These are phyloP conservation scores for Leccinum ponderosum DNA, from an alignment of 1,284 basidiomycete genomes.

Conservation along the genomic window DNA sequence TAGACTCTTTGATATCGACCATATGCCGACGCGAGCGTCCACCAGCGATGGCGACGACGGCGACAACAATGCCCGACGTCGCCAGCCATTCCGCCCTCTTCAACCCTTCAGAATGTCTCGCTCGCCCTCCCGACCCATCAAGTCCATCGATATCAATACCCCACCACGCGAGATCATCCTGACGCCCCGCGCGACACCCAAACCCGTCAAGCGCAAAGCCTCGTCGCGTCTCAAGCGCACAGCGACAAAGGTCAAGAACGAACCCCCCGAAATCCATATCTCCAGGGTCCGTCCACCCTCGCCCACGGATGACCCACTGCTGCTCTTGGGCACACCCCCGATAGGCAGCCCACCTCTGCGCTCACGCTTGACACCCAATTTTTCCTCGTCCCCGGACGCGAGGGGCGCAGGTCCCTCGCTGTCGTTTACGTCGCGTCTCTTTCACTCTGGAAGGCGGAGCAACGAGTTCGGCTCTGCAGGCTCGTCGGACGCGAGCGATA, in stretches of 20 bases:
- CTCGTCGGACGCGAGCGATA: constrained; percentile 1
- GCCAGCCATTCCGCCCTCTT: constrained; percentile 24
- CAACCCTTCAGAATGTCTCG: constrained; percentile 6
- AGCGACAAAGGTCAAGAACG: constrained; percentile 51
- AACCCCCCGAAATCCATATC: constrained; percentile 64
- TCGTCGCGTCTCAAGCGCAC: constrained; percentile 21
- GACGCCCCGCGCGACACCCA: constrained; percentile 34
- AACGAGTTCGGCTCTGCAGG: background rate
- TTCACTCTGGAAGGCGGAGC: constrained; percentile 10
- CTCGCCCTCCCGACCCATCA: constrained; percentile 21
- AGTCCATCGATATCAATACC: constrained; percentile 41
- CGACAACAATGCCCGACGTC: constrained; percentile 2
- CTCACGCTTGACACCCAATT: constrained; percentile 26
- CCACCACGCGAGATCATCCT: constrained; percentile 59
- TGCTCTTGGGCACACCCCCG: constrained; percentile 47
- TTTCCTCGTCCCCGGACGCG: constrained; percentile 24
- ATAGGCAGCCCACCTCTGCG: constrained; percentile 16
- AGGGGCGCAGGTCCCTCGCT: constrained; percentile 1
- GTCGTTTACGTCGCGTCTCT: constrained; percentile 25
- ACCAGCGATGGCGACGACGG: constrained; percentile 2
- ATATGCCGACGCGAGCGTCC: constrained; percentile 16
- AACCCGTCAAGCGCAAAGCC: constrained; percentile 40
- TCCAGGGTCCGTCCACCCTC: constrained; percentile 62
- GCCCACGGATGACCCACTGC: constrained; percentile 70
- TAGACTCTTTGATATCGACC: constrained; percentile 10